A percentile compares a stretch with the other conserved stretches of the same genome.
phyloP scores from a whole-genome alignment of 208 protist species.

The Leishmania mexicana region DNA sequence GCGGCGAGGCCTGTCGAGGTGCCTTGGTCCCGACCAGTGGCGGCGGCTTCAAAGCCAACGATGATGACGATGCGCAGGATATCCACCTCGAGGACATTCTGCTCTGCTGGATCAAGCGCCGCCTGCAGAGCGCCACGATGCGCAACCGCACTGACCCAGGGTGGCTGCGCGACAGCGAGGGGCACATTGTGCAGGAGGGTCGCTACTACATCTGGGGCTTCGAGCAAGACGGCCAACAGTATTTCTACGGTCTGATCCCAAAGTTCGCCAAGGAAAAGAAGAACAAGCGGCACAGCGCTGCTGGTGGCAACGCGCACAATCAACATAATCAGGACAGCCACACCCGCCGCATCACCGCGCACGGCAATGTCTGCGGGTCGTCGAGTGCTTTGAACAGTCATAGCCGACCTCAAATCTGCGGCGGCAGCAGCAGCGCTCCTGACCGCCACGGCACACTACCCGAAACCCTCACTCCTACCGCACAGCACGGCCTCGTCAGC shows the following conservation, averaged over 20 bases:
- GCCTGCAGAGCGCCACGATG: slow-evolving; percentile 38
- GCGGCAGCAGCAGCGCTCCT: slow-evolving; percentile 6
- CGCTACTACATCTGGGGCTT: slow-evolving; percentile 74
- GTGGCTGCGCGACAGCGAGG: slow-evolving; percentile 50
- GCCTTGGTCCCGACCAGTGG: not conserved
- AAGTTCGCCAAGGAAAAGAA: slow-evolving; percentile 59
- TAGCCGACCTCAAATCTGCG: slow-evolving; percentile 2
- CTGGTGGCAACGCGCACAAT: slow-evolving; percentile 5
- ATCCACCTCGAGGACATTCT: slow-evolving; percentile 47
- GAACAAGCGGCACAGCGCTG: slow-evolving; percentile 5
- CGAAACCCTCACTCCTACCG: not conserved
- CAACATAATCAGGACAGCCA: slow-evolving; percentile 17
- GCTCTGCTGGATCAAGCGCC: slow-evolving; percentile 61
- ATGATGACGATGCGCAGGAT: slow-evolving; percentile 28
- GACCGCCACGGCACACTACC: not conserved
- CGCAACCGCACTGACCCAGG: slow-evolving; percentile 37
- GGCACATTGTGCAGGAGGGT: slow-evolving; percentile 55
- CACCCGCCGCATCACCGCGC: not conserved
- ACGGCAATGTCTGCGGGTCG: not conserved
- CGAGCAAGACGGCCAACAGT: slow-evolving; percentile 51
- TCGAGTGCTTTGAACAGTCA: slow-evolving; percentile 10
- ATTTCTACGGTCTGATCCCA: slow-evolving; percentile 68
- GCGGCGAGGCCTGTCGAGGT: not conserved
- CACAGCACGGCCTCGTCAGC: not conserved
- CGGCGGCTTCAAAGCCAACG: not conserved